Evolutionary conservation across 306 rosid genomes (phyloP), one percentile per base, ranked within the genome.

Genomic region (Alnus glutinosa): DNA sequence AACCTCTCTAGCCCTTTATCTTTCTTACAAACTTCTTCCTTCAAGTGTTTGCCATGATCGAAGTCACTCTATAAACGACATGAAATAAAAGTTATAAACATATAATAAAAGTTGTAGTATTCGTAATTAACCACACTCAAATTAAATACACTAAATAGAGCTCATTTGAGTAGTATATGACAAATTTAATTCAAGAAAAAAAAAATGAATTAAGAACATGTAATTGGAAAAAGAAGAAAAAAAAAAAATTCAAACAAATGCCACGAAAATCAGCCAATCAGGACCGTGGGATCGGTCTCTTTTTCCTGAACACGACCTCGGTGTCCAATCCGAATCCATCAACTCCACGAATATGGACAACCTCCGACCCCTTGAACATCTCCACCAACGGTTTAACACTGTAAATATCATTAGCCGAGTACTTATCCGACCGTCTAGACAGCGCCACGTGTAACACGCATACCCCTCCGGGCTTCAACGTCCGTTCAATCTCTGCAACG

Each of bases 301-400:
- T 81, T 85, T 90, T 94, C 34, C 90, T 85, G 74, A 93, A 93
- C 1, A 79, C 92, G 2, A 89, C 89, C 78, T 95, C 98, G 0
- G 98, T 92, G 64, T 95, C 97, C 79, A 93, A 82, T 3, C 98
- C 98, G 59, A 95, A 95, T 2, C 93, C 98, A 73, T 95, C 98
- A 34, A 95, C 85, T 30, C 18, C 76, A 67, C 86, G 89, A 1
- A 86, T 83, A 67, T 88, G 92, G 57, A 92, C 88, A 80, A 90
- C 49, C 76, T 73, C 80, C 6, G 94, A 91, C 4, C 73, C 34
- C 72, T 55, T 71, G 49, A 95, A 95, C 79, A 95, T 55, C 59
- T 70, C 49, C 23, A 86, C 91, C 73, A 95, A 86, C 5, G 98
- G 90, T 51, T 76, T 67, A 8, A 89, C 80, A 55, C 98, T 95